Conservation (phyloP, 768 basidiomycete species). For the Boletus reticuloceps region DNA sequence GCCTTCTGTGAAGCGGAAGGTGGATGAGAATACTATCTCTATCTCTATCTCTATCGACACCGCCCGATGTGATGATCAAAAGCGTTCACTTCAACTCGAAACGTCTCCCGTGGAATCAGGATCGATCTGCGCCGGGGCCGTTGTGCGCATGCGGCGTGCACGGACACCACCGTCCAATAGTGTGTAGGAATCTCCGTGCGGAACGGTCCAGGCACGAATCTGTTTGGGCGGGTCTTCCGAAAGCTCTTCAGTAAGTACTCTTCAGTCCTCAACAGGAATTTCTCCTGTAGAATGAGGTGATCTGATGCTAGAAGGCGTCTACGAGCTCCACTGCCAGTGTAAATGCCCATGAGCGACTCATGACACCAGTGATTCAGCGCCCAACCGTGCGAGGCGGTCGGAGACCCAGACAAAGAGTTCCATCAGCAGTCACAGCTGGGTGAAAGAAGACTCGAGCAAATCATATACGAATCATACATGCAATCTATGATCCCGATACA, state of each 20-base stretch:
- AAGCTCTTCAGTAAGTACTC: too few species aligned
- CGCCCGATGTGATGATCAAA: too few species aligned
- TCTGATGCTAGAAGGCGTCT: too few species aligned
- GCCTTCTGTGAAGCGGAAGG: conserved; percentile 9
- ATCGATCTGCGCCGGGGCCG: neutral
- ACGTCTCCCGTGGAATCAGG: neutral
- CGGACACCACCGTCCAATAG: too few species aligned
- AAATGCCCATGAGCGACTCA: neutral
- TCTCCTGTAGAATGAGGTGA: too few species aligned
- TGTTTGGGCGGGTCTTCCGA: too few species aligned
- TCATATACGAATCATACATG: neutral
- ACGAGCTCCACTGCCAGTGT: neutral
- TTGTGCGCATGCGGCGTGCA: too few species aligned
- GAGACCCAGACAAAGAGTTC: neutral
- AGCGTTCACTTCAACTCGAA: neutral
- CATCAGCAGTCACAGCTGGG: neutral
- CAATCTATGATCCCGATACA: too few species aligned
- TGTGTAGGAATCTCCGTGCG: conserved; percentile 1
- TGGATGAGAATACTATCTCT: neutral
- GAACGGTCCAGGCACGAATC: conserved; percentile 16
- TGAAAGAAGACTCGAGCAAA: neutral
- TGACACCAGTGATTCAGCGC: neutral
- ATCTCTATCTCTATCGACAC: too few species aligned
- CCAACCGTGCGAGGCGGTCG: neutral
- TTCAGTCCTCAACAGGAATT: too few species aligned